Percentiles rank a stretch among this genome's conserved stretches.
Conservation (phyloP, 1,139 yeast species). For the Candida pseudocylindracea region DNA sequence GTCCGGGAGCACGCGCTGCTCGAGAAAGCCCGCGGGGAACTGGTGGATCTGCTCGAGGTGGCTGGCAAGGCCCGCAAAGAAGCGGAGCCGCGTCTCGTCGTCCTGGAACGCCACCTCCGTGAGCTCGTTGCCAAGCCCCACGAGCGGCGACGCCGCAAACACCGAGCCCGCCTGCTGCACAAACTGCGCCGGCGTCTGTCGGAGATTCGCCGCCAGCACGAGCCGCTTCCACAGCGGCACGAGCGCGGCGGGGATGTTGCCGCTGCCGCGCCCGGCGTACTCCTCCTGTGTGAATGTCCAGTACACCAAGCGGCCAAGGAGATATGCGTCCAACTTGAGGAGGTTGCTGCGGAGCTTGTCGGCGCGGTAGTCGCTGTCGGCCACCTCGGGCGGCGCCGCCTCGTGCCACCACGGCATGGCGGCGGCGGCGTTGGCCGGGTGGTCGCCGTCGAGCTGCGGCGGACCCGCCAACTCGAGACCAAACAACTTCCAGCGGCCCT, state of each 20-base stretch:
- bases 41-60: conserved; percentile 5
- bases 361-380: conserved; percentile 11
- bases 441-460: conserved; percentile 7
- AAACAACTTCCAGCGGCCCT: conserved; percentile 72
- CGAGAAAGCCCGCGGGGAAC: conserved; percentile 40
- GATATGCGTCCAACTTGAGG: conserved; percentile 38
- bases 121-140: conserved; percentile 23
- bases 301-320: conserved; percentile 33
- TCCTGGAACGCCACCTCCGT: conserved; percentile 27
- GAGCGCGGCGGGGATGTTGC: conserved; percentile 4
- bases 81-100: conserved; percentile 25
- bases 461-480: conserved; percentile 40
- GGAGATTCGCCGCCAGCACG: conserved; percentile 9
- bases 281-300: conserved; percentile 9
- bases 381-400: conserved; percentile 21
- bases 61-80: conserved; percentile 9
- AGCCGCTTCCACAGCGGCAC: conserved; percentile 7
- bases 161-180: conserved; percentile 16
- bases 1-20: conserved; percentile 47
- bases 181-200: conserved; percentile 28
- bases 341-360: conserved; percentile 16
- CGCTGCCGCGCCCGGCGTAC: neutral
- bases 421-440: conserved; percentile 11
- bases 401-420: conserved; percentile 1
- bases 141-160: conserved; percentile 18